Conservation (phyloP, 176 grass and related monocot genomes). For the Eragrostis nindensis region DNA sequence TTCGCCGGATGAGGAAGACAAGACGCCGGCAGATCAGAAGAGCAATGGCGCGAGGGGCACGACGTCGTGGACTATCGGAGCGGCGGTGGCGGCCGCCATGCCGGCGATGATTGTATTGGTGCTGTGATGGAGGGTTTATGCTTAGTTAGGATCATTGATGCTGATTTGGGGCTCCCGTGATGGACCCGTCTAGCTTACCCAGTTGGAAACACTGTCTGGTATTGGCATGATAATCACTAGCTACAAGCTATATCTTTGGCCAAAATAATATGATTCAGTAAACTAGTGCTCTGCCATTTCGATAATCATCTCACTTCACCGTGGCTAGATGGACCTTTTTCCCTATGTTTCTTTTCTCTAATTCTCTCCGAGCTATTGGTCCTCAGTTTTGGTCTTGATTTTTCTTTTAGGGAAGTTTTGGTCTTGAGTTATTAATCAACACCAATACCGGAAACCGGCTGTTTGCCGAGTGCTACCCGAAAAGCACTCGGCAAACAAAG, state of each 20-base stretch:
- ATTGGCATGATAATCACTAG: constrained; percentile 7
- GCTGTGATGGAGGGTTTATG: constrained; percentile 18
- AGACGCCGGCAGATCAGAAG: constrained; percentile 20
- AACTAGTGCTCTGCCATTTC: background rate
- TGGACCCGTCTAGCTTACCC: background rate
- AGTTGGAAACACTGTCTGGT: constrained; percentile 1
- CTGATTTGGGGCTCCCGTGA: constrained; percentile 8
- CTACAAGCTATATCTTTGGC: background rate
- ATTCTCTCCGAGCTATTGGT: no score
- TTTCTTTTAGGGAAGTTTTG: no score
- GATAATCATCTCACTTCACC: background rate
- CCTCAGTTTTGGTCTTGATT: no score
- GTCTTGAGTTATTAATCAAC: no score
- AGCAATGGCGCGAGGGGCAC: constrained; percentile 15
- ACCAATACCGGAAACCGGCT: no score
- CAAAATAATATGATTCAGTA: constrained; percentile 28
- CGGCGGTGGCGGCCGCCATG: background rate
- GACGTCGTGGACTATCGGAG: constrained; percentile 34
- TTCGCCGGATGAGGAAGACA: background rate
- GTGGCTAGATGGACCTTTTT: no score
- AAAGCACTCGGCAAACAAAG: no score
- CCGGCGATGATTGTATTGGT: background rate
- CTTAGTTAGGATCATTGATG: background rate
- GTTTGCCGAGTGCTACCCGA: no score
- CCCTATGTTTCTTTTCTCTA: no score